These are phyloP conservation scores for Fusarium sp. DNA, from an alignment of 2,329 filamentous ascomycete genomes.

Conservation along the genomic window DNA sequence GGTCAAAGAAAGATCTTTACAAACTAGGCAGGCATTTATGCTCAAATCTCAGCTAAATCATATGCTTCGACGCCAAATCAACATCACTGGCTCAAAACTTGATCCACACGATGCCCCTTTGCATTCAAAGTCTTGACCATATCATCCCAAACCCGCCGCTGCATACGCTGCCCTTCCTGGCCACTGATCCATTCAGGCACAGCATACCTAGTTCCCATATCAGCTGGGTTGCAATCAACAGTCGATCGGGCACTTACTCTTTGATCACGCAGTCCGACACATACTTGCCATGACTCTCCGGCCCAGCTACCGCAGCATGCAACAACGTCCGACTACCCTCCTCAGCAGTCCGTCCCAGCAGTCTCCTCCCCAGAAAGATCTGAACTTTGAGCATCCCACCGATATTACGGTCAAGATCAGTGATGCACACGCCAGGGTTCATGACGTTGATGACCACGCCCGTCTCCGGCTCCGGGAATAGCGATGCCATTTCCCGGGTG, in stretches of 20 bases:
- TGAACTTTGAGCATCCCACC: constrained; percentile 20
- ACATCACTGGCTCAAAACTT: neutral
- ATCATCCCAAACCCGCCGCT: constrained; percentile 4
- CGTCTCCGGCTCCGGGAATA: constrained; percentile 45
- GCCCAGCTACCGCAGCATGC: constrained; percentile 41
- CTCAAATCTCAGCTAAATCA: neutral
- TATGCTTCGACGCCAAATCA: neutral
- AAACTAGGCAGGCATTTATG: too few relatives aligned
- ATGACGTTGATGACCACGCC: constrained; percentile 53
- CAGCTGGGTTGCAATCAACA: too few relatives aligned
- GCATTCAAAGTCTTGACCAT: neutral
- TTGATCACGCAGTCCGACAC: constrained; percentile 46
- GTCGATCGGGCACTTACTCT: too few relatives aligned
- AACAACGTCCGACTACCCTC: constrained; percentile 45
- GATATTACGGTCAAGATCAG: constrained; percentile 34
- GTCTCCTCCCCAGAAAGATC: constrained; percentile 21
- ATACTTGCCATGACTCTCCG: constrained; percentile 49
- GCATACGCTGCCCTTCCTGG: neutral
- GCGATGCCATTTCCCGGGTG: constrained; percentile 46
- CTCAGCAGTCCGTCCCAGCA: neutral
- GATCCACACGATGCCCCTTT: neutral
- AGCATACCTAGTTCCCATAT: neutral
- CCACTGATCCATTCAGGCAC: neutral
- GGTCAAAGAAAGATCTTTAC: too few relatives aligned
- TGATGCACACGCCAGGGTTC: constrained; percentile 52